phyloP scores from a whole-genome alignment of 495 filamentous ascomycete genomes.

The Penicillium maclennaniae region DNA sequence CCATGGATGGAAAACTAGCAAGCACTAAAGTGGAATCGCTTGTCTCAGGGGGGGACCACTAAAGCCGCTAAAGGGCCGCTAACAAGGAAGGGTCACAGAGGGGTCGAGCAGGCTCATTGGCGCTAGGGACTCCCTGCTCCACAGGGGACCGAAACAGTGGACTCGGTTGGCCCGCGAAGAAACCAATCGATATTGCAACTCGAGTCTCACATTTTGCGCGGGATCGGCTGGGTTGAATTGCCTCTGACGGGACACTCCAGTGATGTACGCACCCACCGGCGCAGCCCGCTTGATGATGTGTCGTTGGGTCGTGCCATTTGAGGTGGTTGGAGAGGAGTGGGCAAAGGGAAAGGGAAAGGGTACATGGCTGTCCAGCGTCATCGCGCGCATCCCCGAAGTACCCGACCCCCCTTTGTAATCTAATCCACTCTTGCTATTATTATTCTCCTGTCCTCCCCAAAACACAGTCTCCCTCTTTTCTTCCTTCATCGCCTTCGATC shows the following conservation, averaged over 20 bases:
- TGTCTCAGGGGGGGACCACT: not conserved
- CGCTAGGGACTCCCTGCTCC: not conserved
- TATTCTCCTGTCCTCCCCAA: constrained; percentile 15
- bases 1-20: constrained; percentile 4
- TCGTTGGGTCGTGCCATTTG: constrained; percentile 2
- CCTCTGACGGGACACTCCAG: constrained; percentile 1
- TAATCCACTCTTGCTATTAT: constrained; percentile 11
- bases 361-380: not conserved
- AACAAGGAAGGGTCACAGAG: not conserved
- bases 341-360: not conserved
- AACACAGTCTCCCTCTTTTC: constrained; percentile 3
- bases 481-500: constrained; percentile 4
- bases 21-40: constrained; percentile 3
- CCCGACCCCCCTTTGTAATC: not conserved
- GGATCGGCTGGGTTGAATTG: not conserved
- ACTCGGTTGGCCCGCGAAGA: not conserved
- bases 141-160: constrained; percentile 2
- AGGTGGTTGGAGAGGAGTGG: not conserved
- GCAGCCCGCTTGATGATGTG: constrained; percentile 27
- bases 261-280: constrained; percentile 15
- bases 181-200: not conserved
- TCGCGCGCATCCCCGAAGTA: not conserved
- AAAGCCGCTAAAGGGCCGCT: no score
- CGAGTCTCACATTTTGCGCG: not conserved
- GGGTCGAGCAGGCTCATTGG: no score